Percentiles rank a stretch among this genome's conserved stretches.
These are phyloP conservation scores for Colletotrichum sp. DNA, from an alignment of 2,329 filamentous ascomycete genomes.

Conservation along the genomic window DNA sequence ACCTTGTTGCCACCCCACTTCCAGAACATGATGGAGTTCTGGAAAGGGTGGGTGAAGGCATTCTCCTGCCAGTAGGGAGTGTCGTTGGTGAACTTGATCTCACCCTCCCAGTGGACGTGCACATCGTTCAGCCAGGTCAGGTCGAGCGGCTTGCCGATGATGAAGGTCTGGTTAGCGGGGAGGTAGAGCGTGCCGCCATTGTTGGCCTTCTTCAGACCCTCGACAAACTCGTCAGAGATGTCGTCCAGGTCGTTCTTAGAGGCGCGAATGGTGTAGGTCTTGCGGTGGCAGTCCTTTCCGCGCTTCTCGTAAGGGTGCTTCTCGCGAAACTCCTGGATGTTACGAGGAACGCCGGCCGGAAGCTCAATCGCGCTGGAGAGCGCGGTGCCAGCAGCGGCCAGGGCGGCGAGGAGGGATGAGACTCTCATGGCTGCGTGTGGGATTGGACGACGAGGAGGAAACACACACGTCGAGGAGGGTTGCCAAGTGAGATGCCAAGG, in stretches of 20 bases:
- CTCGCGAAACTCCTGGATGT: constrained; percentile 26
- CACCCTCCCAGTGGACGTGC: constrained; percentile 54
- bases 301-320: constrained; percentile 60
- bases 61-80: constrained; percentile 71
- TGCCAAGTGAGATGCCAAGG: constrained; percentile 7
- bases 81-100: constrained; percentile 61
- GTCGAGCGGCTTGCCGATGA: constrained; percentile 66
- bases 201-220: constrained; percentile 49
- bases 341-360: constrained; percentile 27
- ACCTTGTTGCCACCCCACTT: constrained; percentile 70
- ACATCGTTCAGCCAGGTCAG: constrained; percentile 66
- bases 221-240: constrained; percentile 40
- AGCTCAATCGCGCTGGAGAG: constrained; percentile 15
- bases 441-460: neutral
- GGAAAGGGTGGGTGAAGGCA: constrained; percentile 66
- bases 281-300: constrained; percentile 9
- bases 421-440: constrained; percentile 23
- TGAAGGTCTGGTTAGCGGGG: constrained; percentile 57
- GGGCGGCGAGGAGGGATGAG: constrained; percentile 17
- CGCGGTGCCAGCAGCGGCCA: constrained; percentile 22
- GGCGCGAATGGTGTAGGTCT: constrained; percentile 15
- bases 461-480: neutral
- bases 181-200: constrained; percentile 65
- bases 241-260: constrained; percentile 48
- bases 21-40: constrained; percentile 72